Conservation (phyloP, 2,329 filamentous ascomycete genomes). For the Cadophora malorum region DNA sequence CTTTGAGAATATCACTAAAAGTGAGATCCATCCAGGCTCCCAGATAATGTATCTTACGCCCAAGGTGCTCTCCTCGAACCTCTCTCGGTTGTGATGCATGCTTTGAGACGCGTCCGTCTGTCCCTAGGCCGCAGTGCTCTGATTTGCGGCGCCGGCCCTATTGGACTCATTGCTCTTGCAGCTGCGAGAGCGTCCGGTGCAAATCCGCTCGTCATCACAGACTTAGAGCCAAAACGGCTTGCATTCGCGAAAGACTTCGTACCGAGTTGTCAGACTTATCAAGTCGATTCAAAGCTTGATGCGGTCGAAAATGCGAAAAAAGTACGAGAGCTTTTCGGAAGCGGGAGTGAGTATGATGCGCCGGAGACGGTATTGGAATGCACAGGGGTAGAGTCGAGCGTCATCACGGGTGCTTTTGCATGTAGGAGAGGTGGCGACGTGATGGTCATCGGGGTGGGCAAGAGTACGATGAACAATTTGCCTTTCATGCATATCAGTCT, state of each 20-base stretch:
- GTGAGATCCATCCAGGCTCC: slow-evolving; percentile 47
- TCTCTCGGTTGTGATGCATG: slow-evolving; percentile 67
- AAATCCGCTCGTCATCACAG: slow-evolving; percentile 67
- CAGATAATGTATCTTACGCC: slow-evolving; percentile 60
- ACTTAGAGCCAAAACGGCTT: slow-evolving; percentile 62
- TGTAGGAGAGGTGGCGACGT: slow-evolving; percentile 52
- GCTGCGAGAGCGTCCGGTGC: slow-evolving; percentile 48
- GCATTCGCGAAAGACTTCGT: slow-evolving; percentile 64
- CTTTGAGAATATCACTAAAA: slow-evolving; percentile 14
- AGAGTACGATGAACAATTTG: slow-evolving; percentile 66
- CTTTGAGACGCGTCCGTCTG: slow-evolving; percentile 59
- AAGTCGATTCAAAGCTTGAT: slow-evolving; percentile 45
- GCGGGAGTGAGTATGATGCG: no score
- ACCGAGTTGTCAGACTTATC: slow-evolving; percentile 60
- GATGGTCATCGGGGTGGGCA: slow-evolving; percentile 70
- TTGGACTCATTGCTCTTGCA: slow-evolving; percentile 64
- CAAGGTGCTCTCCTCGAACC: slow-evolving; percentile 70
- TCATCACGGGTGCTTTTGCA: no score
- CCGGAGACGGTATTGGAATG: no score
- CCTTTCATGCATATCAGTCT: slow-evolving; percentile 39
- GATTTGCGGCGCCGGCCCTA: slow-evolving; percentile 68
- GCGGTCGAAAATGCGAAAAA: no score
- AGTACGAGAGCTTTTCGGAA: no score
- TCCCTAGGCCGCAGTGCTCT: slow-evolving; percentile 61
- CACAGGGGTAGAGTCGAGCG: no score